Base-by-base conservation (phyloP, 1,139 yeast genomes). In the Kazachstania sp. region DNA sequence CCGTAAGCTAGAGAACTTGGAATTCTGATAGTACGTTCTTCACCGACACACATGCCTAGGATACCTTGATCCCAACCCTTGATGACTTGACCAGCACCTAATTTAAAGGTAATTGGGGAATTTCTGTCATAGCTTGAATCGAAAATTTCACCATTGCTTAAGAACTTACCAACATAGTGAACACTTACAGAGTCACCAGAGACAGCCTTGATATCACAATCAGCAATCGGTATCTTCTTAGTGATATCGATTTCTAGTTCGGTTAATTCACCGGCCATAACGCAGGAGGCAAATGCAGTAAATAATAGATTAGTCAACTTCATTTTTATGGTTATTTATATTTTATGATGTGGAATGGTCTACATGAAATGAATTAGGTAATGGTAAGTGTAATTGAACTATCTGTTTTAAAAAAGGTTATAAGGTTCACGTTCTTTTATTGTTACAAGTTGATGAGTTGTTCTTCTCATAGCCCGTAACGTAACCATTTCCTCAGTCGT, bases 61-160 rank as follows among this genome's bases (percentile, higher is more conserved):
- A 86, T 71, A 39, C 95, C 95, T 66, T 83, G 79, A 54, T 87
- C 95, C 95, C 95, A 87, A 52, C 95, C 95, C 55, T 73, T 65
- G 60, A 87, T 86, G 42, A 87, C 95, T 60, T 77, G 82, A 18
- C 92, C 90, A 34, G 70, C 68, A 43, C 96, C 96, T 48, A 87
- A 69, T 34, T 69, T 71, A 66, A 87, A 86, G 42, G 74, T 68
- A 55, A 87, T 71, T 46, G 96, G 95, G 35, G 68, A 62, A 30
- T 78, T 79, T 61, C 95, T 75, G 41, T 69, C 66, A 51, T 72
- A 71, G 5, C 94, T 84, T n/a, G 86, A 76, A 65, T 86, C 96
- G 59, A 86, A 86, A 26, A 75, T 78, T 29, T 78, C 72, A 8
- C 88, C 92, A 61, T 80, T 82, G 49, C 71, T 78, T 35, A 60